Conservation (phyloP, 306 rosid genomes). For the Lathyrus oleraceus region DNA sequence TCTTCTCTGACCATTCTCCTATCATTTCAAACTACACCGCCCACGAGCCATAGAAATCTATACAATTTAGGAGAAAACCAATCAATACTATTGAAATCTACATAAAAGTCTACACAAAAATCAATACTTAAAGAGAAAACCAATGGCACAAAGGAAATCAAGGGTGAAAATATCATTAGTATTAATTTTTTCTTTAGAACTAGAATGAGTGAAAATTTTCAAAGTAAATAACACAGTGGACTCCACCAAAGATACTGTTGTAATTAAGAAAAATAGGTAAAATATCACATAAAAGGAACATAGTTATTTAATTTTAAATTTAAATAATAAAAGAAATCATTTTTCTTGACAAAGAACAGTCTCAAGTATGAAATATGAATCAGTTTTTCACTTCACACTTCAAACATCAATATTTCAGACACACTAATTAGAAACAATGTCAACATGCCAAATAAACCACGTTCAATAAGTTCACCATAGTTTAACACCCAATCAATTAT, state of each 20-base stretch:
- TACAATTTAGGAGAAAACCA: too few relatives aligned
- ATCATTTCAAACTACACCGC: too few relatives aligned
- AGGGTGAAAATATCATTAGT: too few relatives aligned
- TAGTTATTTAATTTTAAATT: not conserved
- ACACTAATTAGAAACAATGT: not conserved
- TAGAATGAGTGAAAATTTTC: too few relatives aligned
- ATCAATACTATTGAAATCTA: too few relatives aligned
- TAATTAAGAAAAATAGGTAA: slow-evolving; percentile 36
- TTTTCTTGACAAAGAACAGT: slow-evolving; percentile 17
- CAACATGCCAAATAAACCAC: not conserved
- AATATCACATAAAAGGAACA: slow-evolving; percentile 33
- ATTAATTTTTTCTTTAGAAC: too few relatives aligned
- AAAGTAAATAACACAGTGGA: too few relatives aligned
- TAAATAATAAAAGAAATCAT: not conserved
- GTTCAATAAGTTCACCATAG: slow-evolving; percentile 20
- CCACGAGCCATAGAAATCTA: too few relatives aligned
- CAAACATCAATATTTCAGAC: not conserved
- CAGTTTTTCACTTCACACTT: slow-evolving; percentile 4
- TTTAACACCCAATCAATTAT: slow-evolving; percentile 2
- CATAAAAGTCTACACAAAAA: too few relatives aligned
- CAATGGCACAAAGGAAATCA: too few relatives aligned
- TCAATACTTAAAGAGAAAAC: too few relatives aligned
- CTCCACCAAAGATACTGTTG: slow-evolving; percentile 43
- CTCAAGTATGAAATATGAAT: not conserved
- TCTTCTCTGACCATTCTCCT: too few relatives aligned